Base-by-base conservation (phyloP, 768 basidiomycete species). In the Boletus subcaerulescens region DNA sequence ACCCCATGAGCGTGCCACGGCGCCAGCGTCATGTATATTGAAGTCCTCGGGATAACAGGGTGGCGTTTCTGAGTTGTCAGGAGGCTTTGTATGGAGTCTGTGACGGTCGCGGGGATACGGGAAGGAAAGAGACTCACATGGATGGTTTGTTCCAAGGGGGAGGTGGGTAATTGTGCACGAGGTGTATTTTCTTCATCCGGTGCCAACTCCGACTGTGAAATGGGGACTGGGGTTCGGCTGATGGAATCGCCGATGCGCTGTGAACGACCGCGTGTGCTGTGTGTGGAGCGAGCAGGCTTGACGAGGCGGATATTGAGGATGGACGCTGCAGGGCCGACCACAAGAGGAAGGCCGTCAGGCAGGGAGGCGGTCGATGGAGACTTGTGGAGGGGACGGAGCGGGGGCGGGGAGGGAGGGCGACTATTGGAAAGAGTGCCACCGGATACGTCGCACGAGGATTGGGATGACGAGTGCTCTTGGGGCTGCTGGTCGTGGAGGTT, bases 401-500 rank as follows among this genome's bases (percentile, higher is more conserved):
- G 68, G 3, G 68, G 64, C 5, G 58, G 59, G 0, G 68, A 71
- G 1, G 58, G 36, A 0, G 51, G 50, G 5, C 62, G 66, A 45
- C 66, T 66, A 26, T 55, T 55, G n/a, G 48, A 14, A 4, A 55
- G 44, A 1, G 69, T 71, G n/a, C 60, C 66, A 3, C 68, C 67
- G 17, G 75, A 76, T 36, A 70, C 60, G 55, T 72, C 71, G 43
- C 72, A 71, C 26, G 68, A 65, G 49, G 69, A 67, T 2, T 60
- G 66, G 36, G 60, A 58, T n/a, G 61, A 56, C 3, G 71, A 66
- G 29, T 64, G 60, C 4, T 69, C 67, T 17, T 44, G 36, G 44
- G 31, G 17, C 3, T 45, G 48, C 9, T 50, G 56, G 40, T 52
- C 17, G 56, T 79, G 79, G 9, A 86, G 73, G 62, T 83, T 81